phyloP scores from a whole-genome alignment of 2,329 filamentous ascomycete genomes.

The Epichloe gansuensis region DNA sequence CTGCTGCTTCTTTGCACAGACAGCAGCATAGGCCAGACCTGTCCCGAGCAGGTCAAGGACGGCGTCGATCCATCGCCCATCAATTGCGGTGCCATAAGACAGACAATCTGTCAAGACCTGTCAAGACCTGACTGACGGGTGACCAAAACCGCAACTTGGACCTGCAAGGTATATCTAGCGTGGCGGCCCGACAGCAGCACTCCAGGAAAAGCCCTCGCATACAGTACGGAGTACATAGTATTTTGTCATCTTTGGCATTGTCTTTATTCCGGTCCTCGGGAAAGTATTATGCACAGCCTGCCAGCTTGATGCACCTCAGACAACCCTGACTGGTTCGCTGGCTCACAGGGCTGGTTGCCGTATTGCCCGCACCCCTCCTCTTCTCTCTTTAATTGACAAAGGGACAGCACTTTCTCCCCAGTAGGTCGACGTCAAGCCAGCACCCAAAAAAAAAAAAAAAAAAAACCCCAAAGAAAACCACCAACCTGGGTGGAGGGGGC shows the following conservation, averaged over 20 bases:
- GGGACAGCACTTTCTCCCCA: not conserved
- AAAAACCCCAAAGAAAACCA: slow-evolving; percentile 7
- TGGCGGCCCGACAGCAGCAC: slow-evolving; percentile 3
- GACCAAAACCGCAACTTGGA: not conserved
- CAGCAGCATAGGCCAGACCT: not conserved
- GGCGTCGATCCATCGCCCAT: not conserved
- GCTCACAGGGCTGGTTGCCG: slow-evolving; percentile 7
- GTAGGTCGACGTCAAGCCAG: not conserved
- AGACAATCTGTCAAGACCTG: not conserved
- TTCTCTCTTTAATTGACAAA: not conserved
- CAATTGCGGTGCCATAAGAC: not conserved
- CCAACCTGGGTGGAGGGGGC: not conserved
- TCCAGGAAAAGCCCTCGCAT: not conserved
- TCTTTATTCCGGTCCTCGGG: not conserved
- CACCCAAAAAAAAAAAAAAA: not conserved
- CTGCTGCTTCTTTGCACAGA: not conserved
- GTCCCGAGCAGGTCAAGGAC: not conserved
- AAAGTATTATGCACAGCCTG: not conserved
- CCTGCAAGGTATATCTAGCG: slow-evolving; percentile 3
- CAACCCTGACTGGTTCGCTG: slow-evolving; percentile 12
- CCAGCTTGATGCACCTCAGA: slow-evolving; percentile 12
- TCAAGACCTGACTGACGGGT: not conserved
- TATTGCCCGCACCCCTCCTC: not conserved
- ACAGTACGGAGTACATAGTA: not conserved
- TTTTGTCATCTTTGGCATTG: not conserved